These are phyloP conservation scores for Tolypocladium guangdongense DNA, from an alignment of 2,329 filamentous ascomycete species.

Conservation along the genomic window DNA sequence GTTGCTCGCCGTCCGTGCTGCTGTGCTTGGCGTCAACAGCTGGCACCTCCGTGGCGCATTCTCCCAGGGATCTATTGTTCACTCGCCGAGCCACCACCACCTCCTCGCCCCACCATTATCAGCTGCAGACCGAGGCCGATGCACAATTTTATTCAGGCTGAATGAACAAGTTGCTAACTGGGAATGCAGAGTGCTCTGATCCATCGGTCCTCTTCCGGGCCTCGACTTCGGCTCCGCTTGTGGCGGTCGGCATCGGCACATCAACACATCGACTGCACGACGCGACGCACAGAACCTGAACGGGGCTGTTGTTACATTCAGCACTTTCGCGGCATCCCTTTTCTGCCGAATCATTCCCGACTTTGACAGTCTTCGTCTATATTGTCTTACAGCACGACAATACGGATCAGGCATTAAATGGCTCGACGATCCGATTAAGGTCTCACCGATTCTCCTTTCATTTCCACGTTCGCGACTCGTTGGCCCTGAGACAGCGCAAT, in stretches of 20 bases:
- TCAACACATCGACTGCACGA: background rate
- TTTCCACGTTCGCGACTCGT: background rate
- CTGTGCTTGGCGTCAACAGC: background rate
- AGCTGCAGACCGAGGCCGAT: background rate
- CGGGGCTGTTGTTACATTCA: constrained; percentile 2
- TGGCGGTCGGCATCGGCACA: background rate
- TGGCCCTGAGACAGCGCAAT: background rate
- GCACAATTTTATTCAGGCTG: background rate
- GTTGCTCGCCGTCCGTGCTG: background rate
- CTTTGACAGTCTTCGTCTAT: constrained; percentile 3
- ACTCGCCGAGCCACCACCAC: background rate
- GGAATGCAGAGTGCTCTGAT: background rate
- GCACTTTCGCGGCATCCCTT: constrained; percentile 7
- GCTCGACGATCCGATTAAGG: constrained; percentile 16
- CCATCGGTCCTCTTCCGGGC: no score
- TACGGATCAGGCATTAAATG: constrained; percentile 19
- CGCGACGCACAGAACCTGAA: background rate
- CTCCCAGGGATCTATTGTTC: no score
- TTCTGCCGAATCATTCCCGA: background rate
- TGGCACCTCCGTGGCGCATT: background rate
- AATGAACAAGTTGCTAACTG: background rate
- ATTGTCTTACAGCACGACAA: constrained; percentile 10
- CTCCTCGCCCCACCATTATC: background rate
- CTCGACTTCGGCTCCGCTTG: background rate
- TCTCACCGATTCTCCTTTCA: constrained; percentile 4